Base-by-base conservation (phyloP, 2,329 filamentous ascomycete species). In the Bipolaris sorokiniana region DNA sequence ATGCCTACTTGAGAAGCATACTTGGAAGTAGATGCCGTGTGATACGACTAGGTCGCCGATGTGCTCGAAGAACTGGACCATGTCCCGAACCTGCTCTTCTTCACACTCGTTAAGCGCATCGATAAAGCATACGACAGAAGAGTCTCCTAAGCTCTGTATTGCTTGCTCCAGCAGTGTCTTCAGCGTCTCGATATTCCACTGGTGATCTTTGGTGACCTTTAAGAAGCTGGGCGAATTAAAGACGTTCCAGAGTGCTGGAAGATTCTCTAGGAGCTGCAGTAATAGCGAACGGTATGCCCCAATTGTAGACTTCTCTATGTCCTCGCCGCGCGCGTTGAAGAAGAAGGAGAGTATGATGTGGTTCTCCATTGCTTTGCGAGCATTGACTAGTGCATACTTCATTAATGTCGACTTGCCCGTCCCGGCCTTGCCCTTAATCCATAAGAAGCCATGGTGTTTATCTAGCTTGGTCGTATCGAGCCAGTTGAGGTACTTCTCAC, bases 61-160 rank as follows among this genome's bases (percentile, higher is more conserved):
- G 0, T 73, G 61, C 48, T 82, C 75, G 13, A 84, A 78, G 50
- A 79, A 79, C 0, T 63, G 38, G 1, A 83, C 65, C 77, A 84
- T 82, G 0, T 76, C 71, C 28, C 72, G 71, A 2, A 79, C 67
- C 46, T 83, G 68, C 1, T 66, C 51, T 46, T 81, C 77, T 10
- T 80, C 70, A 54, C 81, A 83, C 59, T 84, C 82, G 37, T 84
- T 81, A 1, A 84, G 69, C 0, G 81, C 82, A 52, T 83, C 80
- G 1, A 76, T 66, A 22, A 73, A 73, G 42, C 59, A 68, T 3
- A 66, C 47, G 1, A 71, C 60, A 42, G 59, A 48, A 4, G 48
- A 56, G 1, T 56, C 20, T 40, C 51, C 56, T 15, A 71, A 60
- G 3, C 6, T 28, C 36, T 36, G 50, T 33, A 69, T 51, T 18